Evolutionary conservation across 2,329 filamentous ascomycete species (phyloP).

Genomic region (Xylaria sp.): DNA sequence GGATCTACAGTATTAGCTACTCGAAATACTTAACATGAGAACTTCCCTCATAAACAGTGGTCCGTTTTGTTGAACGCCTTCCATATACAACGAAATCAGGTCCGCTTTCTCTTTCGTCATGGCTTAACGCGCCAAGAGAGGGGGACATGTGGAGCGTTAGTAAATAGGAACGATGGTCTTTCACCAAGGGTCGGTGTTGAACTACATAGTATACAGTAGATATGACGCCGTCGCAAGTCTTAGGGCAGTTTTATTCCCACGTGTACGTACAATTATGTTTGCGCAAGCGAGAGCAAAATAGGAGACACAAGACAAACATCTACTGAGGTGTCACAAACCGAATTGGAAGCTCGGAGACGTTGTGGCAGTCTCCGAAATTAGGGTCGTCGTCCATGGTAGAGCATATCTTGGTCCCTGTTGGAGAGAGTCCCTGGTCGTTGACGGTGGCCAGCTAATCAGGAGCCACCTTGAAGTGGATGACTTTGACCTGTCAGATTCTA

Average conservation of each 20-base stretch:
- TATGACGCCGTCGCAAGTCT: not conserved
- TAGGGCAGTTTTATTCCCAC: not conserved
- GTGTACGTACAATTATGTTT: not conserved
- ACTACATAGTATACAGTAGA: not conserved
- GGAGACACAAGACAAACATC: not conserved
- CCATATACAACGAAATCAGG: not conserved
- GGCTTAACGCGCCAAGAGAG: not conserved
- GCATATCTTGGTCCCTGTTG: conserved; percentile 29
- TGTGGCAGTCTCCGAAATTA: conserved; percentile 29
- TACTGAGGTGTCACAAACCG: conserved; percentile 18
- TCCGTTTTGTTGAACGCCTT: not conserved
- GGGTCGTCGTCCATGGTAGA: conserved; percentile 5
- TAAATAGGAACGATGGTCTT: conserved; percentile 7
- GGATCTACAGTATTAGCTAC: no score
- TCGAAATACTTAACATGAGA: no score
- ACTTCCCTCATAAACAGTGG: not conserved
- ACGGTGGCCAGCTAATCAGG: conserved; percentile 34
- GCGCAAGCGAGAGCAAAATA: not conserved
- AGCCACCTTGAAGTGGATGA: conserved; percentile 20
- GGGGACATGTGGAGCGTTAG: conserved; percentile 21
- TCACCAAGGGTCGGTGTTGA: conserved; percentile 8
- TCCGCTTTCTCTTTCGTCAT: conserved; percentile 15
- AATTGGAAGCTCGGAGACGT: conserved; percentile 31
- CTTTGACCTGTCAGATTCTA: conserved; percentile 24
- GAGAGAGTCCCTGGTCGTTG: conserved; percentile 19